phyloP scores from a whole-genome alignment of 352 stramenopile species.

The Globisporangium mamillatum region DNA sequence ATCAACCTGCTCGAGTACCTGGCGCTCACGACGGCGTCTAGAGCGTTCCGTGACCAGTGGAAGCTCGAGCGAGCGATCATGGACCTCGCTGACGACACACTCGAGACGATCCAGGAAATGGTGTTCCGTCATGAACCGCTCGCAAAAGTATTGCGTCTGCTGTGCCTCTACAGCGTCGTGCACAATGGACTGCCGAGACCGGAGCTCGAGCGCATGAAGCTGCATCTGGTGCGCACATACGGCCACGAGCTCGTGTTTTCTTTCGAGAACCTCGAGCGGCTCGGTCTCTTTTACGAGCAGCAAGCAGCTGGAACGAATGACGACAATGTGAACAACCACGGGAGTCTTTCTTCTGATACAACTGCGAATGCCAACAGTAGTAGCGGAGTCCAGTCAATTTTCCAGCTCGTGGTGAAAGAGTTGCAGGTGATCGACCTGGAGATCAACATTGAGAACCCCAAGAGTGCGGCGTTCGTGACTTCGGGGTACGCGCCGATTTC shows the following conservation, averaged over 20 bases:
- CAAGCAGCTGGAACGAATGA: background rate
- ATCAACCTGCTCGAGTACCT: conserved; percentile 58
- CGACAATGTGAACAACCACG: background rate
- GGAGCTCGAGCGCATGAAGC: conserved; percentile 44
- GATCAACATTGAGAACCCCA: conserved; percentile 50
- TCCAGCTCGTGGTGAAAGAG: conserved; percentile 26
- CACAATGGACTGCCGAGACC: conserved; percentile 37
- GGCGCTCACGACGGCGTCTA: conserved; percentile 37
- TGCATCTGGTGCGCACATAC: conserved; percentile 66
- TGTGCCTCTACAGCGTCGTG: conserved; percentile 61
- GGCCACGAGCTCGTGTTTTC: conserved; percentile 73
- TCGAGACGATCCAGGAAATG: conserved; percentile 53
- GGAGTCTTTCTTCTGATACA: background rate
- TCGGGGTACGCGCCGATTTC: conserved; percentile 71
- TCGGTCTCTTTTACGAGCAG: conserved; percentile 47
- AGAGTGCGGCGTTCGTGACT: conserved; percentile 65
- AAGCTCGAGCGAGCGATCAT: conserved; percentile 65
- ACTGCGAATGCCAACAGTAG: background rate
- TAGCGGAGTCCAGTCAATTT: conserved; percentile 18
- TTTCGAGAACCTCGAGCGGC: conserved; percentile 54
- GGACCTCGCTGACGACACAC: conserved; percentile 34
- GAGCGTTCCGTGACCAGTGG: conserved; percentile 64
- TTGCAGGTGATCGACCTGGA: conserved; percentile 56
- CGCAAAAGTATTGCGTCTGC: conserved; percentile 49
- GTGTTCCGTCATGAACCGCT: conserved; percentile 57